Evolutionary conservation across 352 stramenopile species (phyloP), one percentile per base, ranked within the genome.

Genomic region (Phytophthora aleatoria): DNA sequence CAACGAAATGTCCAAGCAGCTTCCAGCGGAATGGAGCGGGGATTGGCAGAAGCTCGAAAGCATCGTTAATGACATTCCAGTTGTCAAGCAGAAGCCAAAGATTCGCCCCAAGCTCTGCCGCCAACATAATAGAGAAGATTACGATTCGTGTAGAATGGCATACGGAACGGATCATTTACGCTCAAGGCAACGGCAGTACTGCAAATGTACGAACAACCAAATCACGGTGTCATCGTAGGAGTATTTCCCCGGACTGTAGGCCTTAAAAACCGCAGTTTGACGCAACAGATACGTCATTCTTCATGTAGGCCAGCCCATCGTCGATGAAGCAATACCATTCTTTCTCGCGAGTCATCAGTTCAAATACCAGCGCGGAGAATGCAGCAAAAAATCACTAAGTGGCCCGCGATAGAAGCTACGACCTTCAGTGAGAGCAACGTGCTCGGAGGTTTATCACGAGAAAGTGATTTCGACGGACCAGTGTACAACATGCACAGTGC

Each of bases 171-270:
- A 51, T 88, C 76, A 16, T 77, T 73, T 12, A 85, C 27, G 49
- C 85, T 88, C 57, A 88, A 81, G 10, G 76, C 74, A 1, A 56
- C 50, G 0, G 79, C 79, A 48, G 60, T 85, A 86, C 30, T 66
- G 45, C 63, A 85, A 41, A 61, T 86, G 76, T 2, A 66, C 74
- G 41, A 79, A 88, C 20, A 88, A 51, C 79, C 76, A 85, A n/a
- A 73, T 65, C 5, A 67, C 64, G 11, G 79, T 65, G 65, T 74
- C 70, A 49, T 86, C 79, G 55, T 78, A 75, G 6, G 49, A 64
- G 20, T 54, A 67, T 5, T 53, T 65, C 8, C 71, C 63, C 28
- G 71, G 45, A 38, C 65, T 51, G 61, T 77, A 55, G 2, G 9
- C 0, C 5, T 58, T 55, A 36, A 70, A 82, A 41, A 83, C 55